Evolutionary conservation across 495 filamentous ascomycete species (phyloP).

Genomic region (Hypoxylon intermedium): DNA sequence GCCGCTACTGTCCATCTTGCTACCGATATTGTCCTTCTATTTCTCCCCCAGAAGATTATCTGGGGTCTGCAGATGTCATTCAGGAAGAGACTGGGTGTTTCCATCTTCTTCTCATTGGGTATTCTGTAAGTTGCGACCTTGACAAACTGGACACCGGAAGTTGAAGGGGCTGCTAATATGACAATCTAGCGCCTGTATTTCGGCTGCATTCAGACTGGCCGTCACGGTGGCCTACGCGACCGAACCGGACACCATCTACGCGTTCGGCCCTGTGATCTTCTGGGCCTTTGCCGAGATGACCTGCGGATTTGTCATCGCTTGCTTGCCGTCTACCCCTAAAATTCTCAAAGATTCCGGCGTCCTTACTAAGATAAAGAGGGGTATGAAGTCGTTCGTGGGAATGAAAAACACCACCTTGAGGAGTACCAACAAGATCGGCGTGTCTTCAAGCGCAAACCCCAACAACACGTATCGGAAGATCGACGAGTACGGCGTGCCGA

Average conservation of each 20-base stretch:
- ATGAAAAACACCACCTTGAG: conserved; percentile 22
- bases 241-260: conserved; percentile 28
- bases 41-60: conserved; percentile 48
- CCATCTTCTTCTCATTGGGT: conserved; percentile 49
- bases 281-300: conserved; percentile 46
- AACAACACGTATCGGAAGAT: conserved; percentile 29
- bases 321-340: conserved; percentile 42
- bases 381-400: conserved; percentile 18
- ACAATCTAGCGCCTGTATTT: conserved; percentile 38
- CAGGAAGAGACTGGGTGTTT: conserved; percentile 43
- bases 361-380: conserved; percentile 24
- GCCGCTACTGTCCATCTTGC: conserved; percentile 41
- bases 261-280: conserved; percentile 37
- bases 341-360: conserved; percentile 36
- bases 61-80: conserved; percentile 44
- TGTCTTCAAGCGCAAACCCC: conserved; percentile 5
- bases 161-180: conserved; percentile 1
- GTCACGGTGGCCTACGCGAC: conserved; percentile 33
- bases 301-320: conserved; percentile 42
- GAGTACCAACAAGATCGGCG: conserved; percentile 13
- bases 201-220: conserved; percentile 38
- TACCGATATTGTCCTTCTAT: conserved; percentile 47
- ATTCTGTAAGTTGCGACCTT: conserved; percentile 43
- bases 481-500: conserved; percentile 22
- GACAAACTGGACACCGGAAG: background rate